Conservation (phyloP, 768 basidiomycete species). For the Stropharia rugosoannulata region DNA sequence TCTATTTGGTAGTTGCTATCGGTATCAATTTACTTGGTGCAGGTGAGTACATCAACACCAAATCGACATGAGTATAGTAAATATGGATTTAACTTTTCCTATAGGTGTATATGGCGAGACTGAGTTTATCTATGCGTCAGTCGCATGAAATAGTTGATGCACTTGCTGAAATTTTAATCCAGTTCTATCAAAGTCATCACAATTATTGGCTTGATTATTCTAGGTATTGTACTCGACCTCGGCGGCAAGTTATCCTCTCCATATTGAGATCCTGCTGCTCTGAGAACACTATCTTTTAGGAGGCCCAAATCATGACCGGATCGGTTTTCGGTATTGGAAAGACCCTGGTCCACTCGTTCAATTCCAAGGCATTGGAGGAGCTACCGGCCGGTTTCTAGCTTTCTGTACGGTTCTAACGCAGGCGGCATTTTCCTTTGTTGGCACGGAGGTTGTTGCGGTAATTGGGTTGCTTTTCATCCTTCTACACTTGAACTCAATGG, state of each 20-base stretch:
- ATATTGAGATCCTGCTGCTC: neutral
- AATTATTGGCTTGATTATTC: constrained; percentile 67
- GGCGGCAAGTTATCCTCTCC: constrained; percentile 48
- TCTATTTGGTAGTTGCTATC: constrained; percentile 75
- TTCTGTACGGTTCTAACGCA: constrained; percentile 66
- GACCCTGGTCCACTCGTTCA: constrained; percentile 89
- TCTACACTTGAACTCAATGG: constrained; percentile 4
- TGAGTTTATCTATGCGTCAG: constrained; percentile 83
- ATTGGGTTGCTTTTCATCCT: constrained; percentile 13
- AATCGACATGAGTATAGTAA: neutral
- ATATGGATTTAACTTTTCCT: neutral
- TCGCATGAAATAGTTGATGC: constrained; percentile 8
- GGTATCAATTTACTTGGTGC: constrained; percentile 76
- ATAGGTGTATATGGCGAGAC: constrained; percentile 78
- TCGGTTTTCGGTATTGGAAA: constrained; percentile 81
- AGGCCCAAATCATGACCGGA: constrained; percentile 75
- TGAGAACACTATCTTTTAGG: constrained; percentile 35
- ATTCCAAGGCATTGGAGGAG: constrained; percentile 58
- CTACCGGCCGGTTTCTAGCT: constrained; percentile 70
- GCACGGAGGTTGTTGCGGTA: constrained; percentile 92
- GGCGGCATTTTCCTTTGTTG: constrained; percentile 91
- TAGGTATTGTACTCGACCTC: constrained; percentile 78
- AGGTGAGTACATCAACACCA: constrained; percentile 28
- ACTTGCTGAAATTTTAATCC: neutral
- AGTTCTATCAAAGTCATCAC: constrained; percentile 89